Evolutionary conservation across 2,329 filamentous ascomycete species (phyloP).

Genomic region (Neonectria magnoliae): DNA sequence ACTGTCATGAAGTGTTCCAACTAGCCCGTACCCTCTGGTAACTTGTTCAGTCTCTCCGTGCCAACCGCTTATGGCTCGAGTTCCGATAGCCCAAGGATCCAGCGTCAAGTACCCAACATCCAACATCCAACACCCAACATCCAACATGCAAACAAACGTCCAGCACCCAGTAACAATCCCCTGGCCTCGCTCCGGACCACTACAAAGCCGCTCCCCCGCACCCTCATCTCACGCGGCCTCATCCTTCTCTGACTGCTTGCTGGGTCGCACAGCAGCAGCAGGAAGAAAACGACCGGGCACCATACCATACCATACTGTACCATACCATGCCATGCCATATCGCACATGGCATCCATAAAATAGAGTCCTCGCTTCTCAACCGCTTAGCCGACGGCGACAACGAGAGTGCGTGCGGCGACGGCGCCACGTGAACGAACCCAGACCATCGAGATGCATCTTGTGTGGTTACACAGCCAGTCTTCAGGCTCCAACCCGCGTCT

Average conservation of each 20-base stretch:
- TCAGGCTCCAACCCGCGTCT: constrained; percentile 15
- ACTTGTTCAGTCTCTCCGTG: too few species aligned
- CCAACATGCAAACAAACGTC: constrained; percentile 3
- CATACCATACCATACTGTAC: not conserved
- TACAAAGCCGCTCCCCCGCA: not conserved
- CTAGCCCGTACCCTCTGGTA: not conserved
- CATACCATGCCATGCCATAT: too few species aligned
- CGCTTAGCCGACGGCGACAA: constrained; percentile 13
- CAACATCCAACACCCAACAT: not conserved
- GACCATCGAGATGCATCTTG: constrained; percentile 29
- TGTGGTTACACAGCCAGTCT: constrained; percentile 26
- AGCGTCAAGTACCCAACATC: constrained; percentile 3
- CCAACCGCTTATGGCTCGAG: constrained; percentile 3
- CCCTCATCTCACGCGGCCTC: not conserved
- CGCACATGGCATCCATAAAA: not conserved
- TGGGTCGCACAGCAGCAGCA: constrained; percentile 9
- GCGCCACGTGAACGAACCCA: constrained; percentile 25
- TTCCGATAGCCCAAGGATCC: not conserved
- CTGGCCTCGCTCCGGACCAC: constrained; percentile 5
- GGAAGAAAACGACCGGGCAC: constrained; percentile 1
- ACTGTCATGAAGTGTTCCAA: constrained; percentile 10
- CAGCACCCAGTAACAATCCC: constrained; percentile 3
- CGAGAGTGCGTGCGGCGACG: constrained; percentile 1
- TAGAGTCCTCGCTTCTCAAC: constrained; percentile 11
- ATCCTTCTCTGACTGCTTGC: constrained; percentile 2